A percentile compares a stretch with the other conserved stretches of the same genome.
Evolutionary conservation across 768 basidiomycete genomes (phyloP).

Genomic region (Tylopilus rubrobrunneus): DNA sequence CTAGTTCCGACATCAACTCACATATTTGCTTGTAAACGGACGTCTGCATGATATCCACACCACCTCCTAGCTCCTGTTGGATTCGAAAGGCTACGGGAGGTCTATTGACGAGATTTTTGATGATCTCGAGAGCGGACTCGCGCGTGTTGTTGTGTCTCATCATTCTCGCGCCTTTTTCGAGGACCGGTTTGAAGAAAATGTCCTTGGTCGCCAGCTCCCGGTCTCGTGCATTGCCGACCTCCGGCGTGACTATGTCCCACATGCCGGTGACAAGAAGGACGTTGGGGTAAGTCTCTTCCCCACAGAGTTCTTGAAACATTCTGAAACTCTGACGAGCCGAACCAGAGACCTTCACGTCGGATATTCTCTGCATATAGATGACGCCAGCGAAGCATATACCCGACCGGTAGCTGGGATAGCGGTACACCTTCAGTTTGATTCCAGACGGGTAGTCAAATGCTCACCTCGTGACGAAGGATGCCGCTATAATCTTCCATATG

Average conservation of each 20-base stretch:
- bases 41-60: slow-evolving; percentile 47
- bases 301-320: slow-evolving; percentile 52
- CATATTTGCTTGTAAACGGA: slow-evolving; percentile 50
- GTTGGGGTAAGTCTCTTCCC: slow-evolving; percentile 41
- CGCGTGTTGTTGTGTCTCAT: slow-evolving; percentile 41
- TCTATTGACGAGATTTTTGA: slow-evolving; percentile 38
- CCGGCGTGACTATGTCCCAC: slow-evolving; percentile 41
- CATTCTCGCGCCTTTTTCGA: slow-evolving; percentile 44
- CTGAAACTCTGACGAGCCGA: slow-evolving; percentile 44
- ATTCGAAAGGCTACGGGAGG: slow-evolving; percentile 42
- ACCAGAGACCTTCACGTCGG: slow-evolving; percentile 45
- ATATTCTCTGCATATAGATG: slow-evolving; percentile 52
- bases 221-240: slow-evolving; percentile 37
- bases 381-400: slow-evolving; percentile 39
- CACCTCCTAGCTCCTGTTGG: slow-evolving; percentile 49
- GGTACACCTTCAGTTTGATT: not conserved
- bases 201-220: slow-evolving; percentile 37
- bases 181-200: slow-evolving; percentile 49
- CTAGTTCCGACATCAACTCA: slow-evolving; percentile 44
- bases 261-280: slow-evolving; percentile 51
- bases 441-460: not conserved
- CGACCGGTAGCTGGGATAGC: slow-evolving; percentile 17
- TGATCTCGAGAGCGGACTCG: slow-evolving; percentile 42
- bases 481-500: slow-evolving; percentile 48
- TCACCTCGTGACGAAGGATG: slow-evolving; percentile 27